Percentiles rank a stretch among this genome's conserved stretches.
These are phyloP conservation scores for Dictyostelium capitatum DNA, from an alignment of 78 protist genomes.

Conservation along the genomic window DNA sequence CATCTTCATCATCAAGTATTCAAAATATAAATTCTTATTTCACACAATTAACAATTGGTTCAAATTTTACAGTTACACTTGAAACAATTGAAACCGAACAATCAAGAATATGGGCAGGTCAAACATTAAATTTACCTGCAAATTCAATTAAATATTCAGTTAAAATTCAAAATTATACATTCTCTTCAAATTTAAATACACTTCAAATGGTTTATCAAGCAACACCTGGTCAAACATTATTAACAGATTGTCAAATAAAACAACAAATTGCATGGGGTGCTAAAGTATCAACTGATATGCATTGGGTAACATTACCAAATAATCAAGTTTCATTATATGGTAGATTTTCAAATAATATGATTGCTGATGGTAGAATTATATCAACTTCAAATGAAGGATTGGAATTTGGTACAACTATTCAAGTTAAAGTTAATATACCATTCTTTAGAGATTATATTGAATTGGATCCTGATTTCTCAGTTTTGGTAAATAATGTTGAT, in stretches of 20 bases:
- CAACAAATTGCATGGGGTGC: conserved; percentile 25
- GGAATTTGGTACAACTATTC: conserved; percentile 12
- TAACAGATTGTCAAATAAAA: neutral
- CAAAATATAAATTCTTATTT: neutral
- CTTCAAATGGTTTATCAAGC: neutral
- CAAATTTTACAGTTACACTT: neutral
- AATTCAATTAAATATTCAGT: neutral
- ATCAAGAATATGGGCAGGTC: neutral
- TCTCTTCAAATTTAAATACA: conserved; percentile 2
- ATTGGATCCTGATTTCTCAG: conserved; percentile 24
- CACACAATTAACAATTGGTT: neutral
- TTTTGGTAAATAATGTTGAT: neutral
- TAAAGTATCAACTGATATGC: neutral
- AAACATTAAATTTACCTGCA: neutral
- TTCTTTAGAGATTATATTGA: neutral
- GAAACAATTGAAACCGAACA: neutral
- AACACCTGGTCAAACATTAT: neutral
- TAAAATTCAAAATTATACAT: neutral
- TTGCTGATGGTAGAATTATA: conserved; percentile 8
- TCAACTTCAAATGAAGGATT: conserved; percentile 29
- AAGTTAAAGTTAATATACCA: conserved; percentile 10
- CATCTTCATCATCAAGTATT: neutral
- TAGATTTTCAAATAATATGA: conserved; percentile 25
- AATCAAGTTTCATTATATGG: conserved; percentile 35
- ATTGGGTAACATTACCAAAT: conserved; percentile 41